Conservation (phyloP, 345 rosid genomes). For the Fremontodendron californicum region DNA sequence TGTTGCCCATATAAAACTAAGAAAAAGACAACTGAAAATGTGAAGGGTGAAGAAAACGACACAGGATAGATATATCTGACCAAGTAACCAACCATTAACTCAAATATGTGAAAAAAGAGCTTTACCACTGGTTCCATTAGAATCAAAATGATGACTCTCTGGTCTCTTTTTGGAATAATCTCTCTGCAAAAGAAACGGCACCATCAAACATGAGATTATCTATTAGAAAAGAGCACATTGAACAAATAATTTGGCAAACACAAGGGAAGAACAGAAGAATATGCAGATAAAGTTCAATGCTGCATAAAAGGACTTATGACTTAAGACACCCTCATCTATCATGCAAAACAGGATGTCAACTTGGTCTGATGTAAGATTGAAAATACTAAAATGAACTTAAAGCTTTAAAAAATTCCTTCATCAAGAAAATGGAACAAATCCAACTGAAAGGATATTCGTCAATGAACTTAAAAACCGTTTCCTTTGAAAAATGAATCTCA, state of each 20-base stretch:
- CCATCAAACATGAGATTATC: slow-evolving; percentile 1
- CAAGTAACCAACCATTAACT: slow-evolving; percentile 14
- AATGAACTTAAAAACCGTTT: not conserved
- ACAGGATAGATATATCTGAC: slow-evolving; percentile 3
- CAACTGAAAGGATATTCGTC: not conserved
- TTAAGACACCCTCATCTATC: not conserved
- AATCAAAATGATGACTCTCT: slow-evolving; percentile 69
- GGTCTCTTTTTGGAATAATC: slow-evolving; percentile 70
- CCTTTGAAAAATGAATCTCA: not conserved
- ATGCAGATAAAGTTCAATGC: slow-evolving; percentile 7
- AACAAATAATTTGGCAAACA: not conserved
- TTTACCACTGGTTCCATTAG: slow-evolving; percentile 67
- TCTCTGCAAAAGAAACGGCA: slow-evolving; percentile 45
- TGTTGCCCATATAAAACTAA: slow-evolving; percentile 73
- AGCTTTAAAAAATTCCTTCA: not conserved
- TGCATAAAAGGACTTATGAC: not conserved
- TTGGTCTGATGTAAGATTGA: not conserved
- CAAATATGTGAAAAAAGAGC: slow-evolving; percentile 16
- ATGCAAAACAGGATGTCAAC: not conserved
- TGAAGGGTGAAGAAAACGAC: slow-evolving; percentile 17
- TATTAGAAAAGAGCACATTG: not conserved
- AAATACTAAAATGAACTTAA: not conserved
- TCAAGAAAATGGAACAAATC: not conserved
- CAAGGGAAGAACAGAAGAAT: not conserved
- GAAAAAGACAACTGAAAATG: slow-evolving; percentile 24